Conservation (phyloP, 2,329 filamentous ascomycete species). For the Ascochyta rabiei region DNA sequence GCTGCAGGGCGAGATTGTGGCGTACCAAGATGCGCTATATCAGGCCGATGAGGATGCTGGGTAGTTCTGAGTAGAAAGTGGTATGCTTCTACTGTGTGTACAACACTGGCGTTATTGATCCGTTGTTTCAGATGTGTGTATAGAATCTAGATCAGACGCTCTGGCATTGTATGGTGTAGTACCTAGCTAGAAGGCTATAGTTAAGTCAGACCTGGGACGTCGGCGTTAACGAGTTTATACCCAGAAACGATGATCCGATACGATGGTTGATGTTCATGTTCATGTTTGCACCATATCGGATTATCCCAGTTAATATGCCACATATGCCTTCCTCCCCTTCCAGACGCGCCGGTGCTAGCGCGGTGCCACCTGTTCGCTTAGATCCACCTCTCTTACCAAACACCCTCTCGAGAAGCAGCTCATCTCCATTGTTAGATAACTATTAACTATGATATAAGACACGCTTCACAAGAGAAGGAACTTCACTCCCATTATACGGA, state of each 20-base stretch:
- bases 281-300: not conserved
- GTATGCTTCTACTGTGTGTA: not conserved
- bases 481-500: not conserved
- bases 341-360: slow-evolving; percentile 4
- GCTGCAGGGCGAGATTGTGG: slow-evolving; percentile 10
- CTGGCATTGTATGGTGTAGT: not conserved
- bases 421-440: slow-evolving; percentile 1
- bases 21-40: slow-evolving; percentile 10
- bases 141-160: not conserved
- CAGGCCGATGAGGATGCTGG: slow-evolving; percentile 4
- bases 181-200: not conserved
- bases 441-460: not conserved
- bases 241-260: not conserved
- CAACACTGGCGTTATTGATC: not conserved
- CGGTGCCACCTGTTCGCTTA: slow-evolving; percentile 10
- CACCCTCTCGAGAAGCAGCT: not conserved
- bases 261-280: not conserved
- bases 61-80: not conserved
- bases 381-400: not conserved
- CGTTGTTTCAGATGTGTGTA: not conserved
- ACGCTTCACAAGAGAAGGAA: not conserved
- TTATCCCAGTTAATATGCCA: not conserved
- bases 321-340: not conserved
- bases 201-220: not conserved
- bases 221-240: not conserved